Evolutionary conservation across 164 flowering plant species (phyloP).

Genomic region (Kalanchoe fedtschenkoi): DNA sequence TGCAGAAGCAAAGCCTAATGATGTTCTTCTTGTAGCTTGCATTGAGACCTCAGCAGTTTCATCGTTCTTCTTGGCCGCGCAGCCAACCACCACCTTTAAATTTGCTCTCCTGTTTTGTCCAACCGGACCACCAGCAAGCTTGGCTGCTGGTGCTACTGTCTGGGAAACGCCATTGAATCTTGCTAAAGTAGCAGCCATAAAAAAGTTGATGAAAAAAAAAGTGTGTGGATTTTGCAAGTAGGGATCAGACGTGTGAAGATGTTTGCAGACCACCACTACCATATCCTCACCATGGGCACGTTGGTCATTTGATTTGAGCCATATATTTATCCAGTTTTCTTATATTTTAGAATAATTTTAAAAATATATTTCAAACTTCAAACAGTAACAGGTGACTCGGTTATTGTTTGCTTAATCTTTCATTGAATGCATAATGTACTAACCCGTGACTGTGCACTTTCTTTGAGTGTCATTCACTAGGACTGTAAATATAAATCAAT

Average conservation of each 20-base stretch:
- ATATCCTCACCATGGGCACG: slow-evolving; percentile 29
- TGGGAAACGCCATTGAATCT: slow-evolving; percentile 36
- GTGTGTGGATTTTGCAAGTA: slow-evolving; percentile 7
- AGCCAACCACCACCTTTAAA: slow-evolving; percentile 12
- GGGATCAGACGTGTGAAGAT: background rate
- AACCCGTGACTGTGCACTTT: no score
- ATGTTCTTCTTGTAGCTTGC: slow-evolving; percentile 35
- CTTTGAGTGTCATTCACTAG: no score
- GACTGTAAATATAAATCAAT: no score
- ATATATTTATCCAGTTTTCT: no score
- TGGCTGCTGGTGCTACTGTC: slow-evolving; percentile 22
- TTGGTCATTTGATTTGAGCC: slow-evolving; percentile 21
- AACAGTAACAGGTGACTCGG: no score
- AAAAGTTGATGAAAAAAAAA: background rate
- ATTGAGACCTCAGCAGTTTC: slow-evolving; percentile 19
- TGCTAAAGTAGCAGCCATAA: slow-evolving; percentile 54
- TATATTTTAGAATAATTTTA: no score
- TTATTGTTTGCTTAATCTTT: no score
- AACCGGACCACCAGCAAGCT: slow-evolving; percentile 13
- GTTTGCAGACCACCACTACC: slow-evolving; percentile 24
- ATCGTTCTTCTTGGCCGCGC: slow-evolving; percentile 21
- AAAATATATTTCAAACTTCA: no score
- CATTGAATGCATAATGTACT: no score
- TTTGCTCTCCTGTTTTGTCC: slow-evolving; percentile 13
- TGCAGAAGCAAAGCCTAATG: slow-evolving; percentile 43